These are phyloP conservation scores for Neurospora sp. DNA, from an alignment of 495 filamentous ascomycete genomes.

Conservation along the genomic window DNA sequence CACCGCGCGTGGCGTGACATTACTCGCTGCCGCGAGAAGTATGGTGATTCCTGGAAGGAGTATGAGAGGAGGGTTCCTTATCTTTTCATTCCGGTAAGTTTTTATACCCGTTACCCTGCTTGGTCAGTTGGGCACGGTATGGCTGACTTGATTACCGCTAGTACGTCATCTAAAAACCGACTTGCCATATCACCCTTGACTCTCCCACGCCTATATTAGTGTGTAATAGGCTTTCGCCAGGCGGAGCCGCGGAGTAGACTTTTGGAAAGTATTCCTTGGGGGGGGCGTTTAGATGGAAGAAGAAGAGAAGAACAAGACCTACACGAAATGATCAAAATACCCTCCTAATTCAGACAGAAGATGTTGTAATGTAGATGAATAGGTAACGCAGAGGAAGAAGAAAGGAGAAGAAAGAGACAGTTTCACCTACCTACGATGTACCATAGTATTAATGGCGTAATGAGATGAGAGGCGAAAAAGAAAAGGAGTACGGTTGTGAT, in stretches of 20 bases:
- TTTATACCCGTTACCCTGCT: not conserved
- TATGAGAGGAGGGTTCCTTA: conserved; percentile 85
- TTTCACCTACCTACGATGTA: not conserved
- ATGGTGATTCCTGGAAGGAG: conserved; percentile 85
- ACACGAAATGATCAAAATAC: not conserved
- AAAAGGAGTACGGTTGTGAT: not conserved
- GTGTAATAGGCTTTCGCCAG: not conserved
- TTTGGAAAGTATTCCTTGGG: not conserved
- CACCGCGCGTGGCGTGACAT: conserved; percentile 85
- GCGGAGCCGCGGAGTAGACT: not conserved
- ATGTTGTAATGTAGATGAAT: not conserved
- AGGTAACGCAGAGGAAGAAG: not conserved
- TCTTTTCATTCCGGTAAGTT: conserved; percentile 89
- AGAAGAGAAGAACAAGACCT: not conserved
- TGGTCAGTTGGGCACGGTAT: not conserved
- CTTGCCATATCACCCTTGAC: not conserved
- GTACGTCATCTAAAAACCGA: conserved; percentile 23
- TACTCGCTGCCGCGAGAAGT: conserved; percentile 72
- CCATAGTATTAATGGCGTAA: not conserved
- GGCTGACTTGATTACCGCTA: conserved; percentile 3
- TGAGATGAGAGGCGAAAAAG: not conserved
- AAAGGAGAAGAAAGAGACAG: not conserved
- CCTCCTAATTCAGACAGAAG: not conserved
- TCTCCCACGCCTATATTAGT: not conserved
- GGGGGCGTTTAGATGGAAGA: not conserved